Evolutionary conservation across 108 stramenopile species (phyloP).

Genomic region (Mediolabrus comicus): DNA sequence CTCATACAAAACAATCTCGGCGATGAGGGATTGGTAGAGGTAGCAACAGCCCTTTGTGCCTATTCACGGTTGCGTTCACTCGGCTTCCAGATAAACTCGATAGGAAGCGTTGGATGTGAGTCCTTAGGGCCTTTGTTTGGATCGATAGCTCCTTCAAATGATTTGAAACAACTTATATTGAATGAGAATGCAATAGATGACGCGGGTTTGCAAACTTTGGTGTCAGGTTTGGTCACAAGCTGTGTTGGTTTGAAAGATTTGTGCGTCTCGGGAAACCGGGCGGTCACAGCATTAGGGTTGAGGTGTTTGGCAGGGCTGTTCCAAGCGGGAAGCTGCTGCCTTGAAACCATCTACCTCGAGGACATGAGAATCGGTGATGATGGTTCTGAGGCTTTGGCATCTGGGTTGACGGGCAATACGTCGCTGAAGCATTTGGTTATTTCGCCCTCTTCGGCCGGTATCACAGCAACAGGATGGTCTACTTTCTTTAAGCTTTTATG

Average conservation of each 20-base stretch:
- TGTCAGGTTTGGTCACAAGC: neutral
- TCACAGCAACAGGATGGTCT: conserved; percentile 3
- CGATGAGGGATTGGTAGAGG: neutral
- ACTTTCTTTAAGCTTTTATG: conserved; percentile 9
- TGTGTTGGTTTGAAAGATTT: neutral
- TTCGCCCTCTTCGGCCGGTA: neutral
- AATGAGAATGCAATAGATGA: neutral
- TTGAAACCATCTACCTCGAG: neutral
- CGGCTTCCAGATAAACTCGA: neutral
- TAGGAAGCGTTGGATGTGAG: neutral
- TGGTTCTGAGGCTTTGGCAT: neutral
- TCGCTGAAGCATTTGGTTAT: neutral
- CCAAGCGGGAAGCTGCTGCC: neutral
- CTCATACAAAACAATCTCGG: neutral
- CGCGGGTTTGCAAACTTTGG: neutral
- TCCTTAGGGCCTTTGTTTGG: neutral
- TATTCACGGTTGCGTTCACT: neutral
- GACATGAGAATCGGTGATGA: conserved; percentile 7
- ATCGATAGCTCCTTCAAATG: neutral
- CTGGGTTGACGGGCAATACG: neutral
- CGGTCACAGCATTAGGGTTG: neutral
- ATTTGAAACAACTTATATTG: neutral
- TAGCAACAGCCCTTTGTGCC: neutral
- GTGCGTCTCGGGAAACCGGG: neutral
- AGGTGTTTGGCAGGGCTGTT: neutral